Evolutionary conservation across 2,329 filamentous ascomycete genomes (phyloP).

Genomic region (Phaeosphaeriaceae sp.): DNA sequence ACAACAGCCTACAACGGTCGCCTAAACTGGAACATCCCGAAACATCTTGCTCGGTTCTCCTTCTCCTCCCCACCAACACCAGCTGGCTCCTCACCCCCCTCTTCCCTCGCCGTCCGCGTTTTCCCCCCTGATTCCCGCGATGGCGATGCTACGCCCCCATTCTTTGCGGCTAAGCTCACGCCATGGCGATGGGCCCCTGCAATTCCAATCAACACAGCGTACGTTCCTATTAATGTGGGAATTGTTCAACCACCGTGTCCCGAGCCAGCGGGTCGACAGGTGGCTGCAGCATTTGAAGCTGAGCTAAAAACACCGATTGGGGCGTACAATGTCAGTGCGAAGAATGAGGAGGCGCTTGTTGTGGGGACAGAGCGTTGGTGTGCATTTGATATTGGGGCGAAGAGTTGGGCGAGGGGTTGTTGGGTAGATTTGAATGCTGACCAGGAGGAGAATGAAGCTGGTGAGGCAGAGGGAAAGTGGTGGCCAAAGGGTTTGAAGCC

Average conservation of each 20-base stretch:
- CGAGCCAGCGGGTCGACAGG: conserved; percentile 12
- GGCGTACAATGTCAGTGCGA: conserved; percentile 27
- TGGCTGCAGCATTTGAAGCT: conserved; percentile 12
- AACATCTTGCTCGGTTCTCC: conserved; percentile 42
- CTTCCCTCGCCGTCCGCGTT: conserved; percentile 31
- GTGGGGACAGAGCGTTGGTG: conserved; percentile 36
- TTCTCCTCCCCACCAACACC: conserved; percentile 35
- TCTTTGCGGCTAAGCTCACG: conserved; percentile 35
- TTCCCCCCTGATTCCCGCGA: conserved; percentile 31
- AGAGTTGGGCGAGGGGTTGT: conserved; percentile 31
- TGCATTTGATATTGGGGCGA: conserved; percentile 25
- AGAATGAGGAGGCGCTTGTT: conserved; percentile 25
- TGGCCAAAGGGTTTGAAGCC: conserved; percentile 28
- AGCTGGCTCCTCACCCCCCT: conserved; percentile 18
- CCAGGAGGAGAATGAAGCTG: conserved; percentile 3
- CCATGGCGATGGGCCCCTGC: conserved; percentile 36
- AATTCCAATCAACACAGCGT: conserved; percentile 32
- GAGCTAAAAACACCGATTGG: conserved; percentile 17
- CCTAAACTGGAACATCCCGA: conserved; percentile 45
- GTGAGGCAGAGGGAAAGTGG: conserved; percentile 15
- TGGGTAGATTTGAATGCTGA: conserved; percentile 28
- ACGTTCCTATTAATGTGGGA: conserved; percentile 26
- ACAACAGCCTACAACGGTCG: conserved; percentile 43
- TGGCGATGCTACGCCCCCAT: conserved; percentile 27
- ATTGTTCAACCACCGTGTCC: conserved; percentile 35